Base-by-base conservation (phyloP, 1,139 yeast species). In the Taiozyma sp. region DNA sequence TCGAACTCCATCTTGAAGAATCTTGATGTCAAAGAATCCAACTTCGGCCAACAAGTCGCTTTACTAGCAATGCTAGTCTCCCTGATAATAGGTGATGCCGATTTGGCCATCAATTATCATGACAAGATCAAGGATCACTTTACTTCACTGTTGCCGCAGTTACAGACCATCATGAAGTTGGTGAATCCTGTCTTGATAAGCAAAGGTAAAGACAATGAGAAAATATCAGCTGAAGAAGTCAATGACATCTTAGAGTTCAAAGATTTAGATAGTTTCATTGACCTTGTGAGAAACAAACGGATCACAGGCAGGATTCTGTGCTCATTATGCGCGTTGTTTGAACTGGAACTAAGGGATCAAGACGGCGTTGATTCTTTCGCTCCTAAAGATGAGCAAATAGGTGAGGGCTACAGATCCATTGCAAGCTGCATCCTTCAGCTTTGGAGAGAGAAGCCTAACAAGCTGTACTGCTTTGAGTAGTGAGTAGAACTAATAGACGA, bases 231-330 rank as follows among this genome's bases (percentile, higher is more conserved):
- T 9, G 41, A 5, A 52, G 54, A 1, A 19, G 30, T 4, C 27
- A 24, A 24, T 43, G 44, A 2, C 8, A 36, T 14, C 9, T 16
- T 39, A 19, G 49, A 49, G 2, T 8, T 52, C 12, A 14, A 13
- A 16, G 38, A 45, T 8, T 46, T 66, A 22, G 64, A 61, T 24
- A 55, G 58, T 7, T 29, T 68, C 5, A 51, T 59, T 16, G 55
- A 53, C 2, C 48, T 65, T 38, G 58, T 63, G 4, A 55, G 61
- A 39, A 52, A 60, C 2, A 61, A 61, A 23, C 51, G 51, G 14
- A 59, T 69, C 9, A 68, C 71, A 2, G 70, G 68, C 4, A 57
- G 70, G 42, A 66, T 65, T 8, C 51, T 66, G 4, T 66, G 70
- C 50, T 61, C 65, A 13, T 48, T 67, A 39, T 69, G 71, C 54